Conservation (phyloP, 371 early-diverging fungal species). For the Zopfochytrium polystomum region DNA sequence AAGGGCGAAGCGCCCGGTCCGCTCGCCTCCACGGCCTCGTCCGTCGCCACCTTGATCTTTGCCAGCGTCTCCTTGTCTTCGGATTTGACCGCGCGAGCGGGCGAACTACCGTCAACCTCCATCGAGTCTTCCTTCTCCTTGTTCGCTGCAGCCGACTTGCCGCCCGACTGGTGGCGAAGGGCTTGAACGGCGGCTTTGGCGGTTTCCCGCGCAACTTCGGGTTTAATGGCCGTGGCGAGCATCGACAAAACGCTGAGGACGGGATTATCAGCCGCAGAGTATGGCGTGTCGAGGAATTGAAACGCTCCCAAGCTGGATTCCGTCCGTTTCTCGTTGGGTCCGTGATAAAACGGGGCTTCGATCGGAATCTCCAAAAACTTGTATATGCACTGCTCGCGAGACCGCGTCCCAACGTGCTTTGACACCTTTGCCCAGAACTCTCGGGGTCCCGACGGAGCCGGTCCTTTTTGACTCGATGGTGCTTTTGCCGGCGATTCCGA, state of each 20-base stretch:
- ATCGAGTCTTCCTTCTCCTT: constrained; percentile 11
- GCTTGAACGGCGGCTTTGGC: constrained; percentile 54
- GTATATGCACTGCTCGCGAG: constrained; percentile 90
- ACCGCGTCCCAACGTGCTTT: constrained; percentile 89
- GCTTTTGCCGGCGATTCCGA: too few relatives aligned
- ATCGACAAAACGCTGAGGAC: constrained; percentile 94
- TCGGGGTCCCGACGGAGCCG: too few relatives aligned
- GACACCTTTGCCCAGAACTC: constrained; percentile 94
- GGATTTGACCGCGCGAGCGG: background rate
- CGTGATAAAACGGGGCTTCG: constrained; percentile 30
- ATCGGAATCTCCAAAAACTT: constrained; percentile 95
- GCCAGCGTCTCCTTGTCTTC: constrained; percentile 7
- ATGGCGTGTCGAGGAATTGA: too few relatives aligned
- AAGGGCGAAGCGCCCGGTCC: constrained; percentile 28
- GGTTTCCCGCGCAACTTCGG: constrained; percentile 85
- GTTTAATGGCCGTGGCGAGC: constrained; percentile 87
- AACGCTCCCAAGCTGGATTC: too few relatives aligned
- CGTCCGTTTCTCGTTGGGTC: background rate
- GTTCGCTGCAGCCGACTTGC: constrained; percentile 10
- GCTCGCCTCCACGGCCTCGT: constrained; percentile 8
- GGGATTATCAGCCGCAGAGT: constrained; percentile 83
- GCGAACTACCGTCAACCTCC: constrained; percentile 17
- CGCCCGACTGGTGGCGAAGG: too few relatives aligned
- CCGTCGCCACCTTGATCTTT: background rate
- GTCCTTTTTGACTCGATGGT: too few relatives aligned